A percentile compares a stretch with the other conserved stretches of the same genome.
Evolutionary conservation across 495 filamentous ascomycete species (phyloP).

Genomic region (Pyronema omphalodes): DNA sequence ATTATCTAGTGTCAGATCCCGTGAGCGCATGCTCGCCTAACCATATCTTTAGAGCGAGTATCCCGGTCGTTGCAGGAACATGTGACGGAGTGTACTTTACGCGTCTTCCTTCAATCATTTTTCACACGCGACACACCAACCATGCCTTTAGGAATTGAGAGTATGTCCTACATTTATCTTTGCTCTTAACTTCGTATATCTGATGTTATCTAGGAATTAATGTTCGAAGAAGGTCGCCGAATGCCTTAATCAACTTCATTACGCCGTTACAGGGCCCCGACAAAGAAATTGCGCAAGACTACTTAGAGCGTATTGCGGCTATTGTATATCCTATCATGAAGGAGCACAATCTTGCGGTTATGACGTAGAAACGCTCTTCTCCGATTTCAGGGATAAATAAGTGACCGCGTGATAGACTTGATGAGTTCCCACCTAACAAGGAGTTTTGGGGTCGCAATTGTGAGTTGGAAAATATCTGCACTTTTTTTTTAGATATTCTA

Average conservation of each 20-base stretch:
- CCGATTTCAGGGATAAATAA: background rate
- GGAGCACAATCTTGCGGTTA: constrained; percentile 44
- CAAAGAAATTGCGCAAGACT: constrained; percentile 43
- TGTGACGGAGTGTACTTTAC: no score
- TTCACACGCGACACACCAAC: background rate
- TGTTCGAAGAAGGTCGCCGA: constrained; percentile 43
- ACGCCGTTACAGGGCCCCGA: constrained; percentile 46
- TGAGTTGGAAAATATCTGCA: background rate
- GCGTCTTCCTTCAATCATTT: background rate
- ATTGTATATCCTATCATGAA: constrained; percentile 46
- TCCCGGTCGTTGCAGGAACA: no score
- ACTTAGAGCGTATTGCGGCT: constrained; percentile 57
- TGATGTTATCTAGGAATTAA: constrained; percentile 29
- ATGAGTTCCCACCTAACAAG: constrained; percentile 54
- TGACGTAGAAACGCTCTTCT: constrained; percentile 27
- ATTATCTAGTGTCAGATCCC: no score
- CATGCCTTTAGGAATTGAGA: constrained; percentile 3
- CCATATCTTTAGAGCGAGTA: no score
- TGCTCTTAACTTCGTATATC: background rate
- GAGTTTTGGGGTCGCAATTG: constrained; percentile 38
- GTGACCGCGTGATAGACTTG: constrained; percentile 28
- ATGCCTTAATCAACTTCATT: constrained; percentile 56
- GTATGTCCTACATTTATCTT: background rate
- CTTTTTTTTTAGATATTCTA: background rate
- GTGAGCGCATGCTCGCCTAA: no score